These are phyloP conservation scores for Andrographis paniculata DNA, from an alignment of 305 asterid genomes.

Conservation along the genomic window DNA sequence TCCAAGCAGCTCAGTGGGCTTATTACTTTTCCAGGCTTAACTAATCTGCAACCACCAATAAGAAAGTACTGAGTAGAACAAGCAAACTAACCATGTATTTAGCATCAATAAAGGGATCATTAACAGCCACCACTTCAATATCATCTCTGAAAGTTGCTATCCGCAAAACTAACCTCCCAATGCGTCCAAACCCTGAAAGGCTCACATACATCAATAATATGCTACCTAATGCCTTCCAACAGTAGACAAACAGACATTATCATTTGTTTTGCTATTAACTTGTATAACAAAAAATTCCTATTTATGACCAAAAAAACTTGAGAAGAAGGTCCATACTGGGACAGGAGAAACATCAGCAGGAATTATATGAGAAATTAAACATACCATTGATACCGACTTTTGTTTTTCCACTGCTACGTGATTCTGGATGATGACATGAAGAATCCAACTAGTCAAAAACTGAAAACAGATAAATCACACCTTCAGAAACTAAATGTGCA, in stretches of 20 bases:
- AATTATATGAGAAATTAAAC: constrained; percentile 11
- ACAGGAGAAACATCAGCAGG: constrained; percentile 2
- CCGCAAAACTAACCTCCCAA: constrained; percentile 84
- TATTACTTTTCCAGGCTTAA: constrained; percentile 5
- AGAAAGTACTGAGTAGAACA: constrained; percentile 8
- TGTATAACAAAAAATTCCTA: background rate
- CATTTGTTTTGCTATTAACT: constrained; percentile 1
- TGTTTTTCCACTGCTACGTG: constrained; percentile 55
- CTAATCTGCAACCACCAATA: constrained; percentile 11
- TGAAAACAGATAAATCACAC: constrained; percentile 11
- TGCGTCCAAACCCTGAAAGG: constrained; percentile 85
- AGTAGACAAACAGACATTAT: constrained; percentile 2
- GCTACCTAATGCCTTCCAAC: constrained; percentile 8
- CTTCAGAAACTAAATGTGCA: constrained; percentile 2
- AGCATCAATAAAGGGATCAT: constrained; percentile 93
- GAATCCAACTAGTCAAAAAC: constrained; percentile 20
- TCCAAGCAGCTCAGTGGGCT: too few species aligned
- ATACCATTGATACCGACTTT: constrained; percentile 91
- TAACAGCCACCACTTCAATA: constrained; percentile 93
- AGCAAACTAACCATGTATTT: constrained; percentile 76
- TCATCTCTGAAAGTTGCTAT: constrained; percentile 88
- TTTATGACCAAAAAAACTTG: background rate
- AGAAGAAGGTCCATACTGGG: background rate
- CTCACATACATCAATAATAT: constrained; percentile 11
- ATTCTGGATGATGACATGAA: constrained; percentile 38